A percentile compares a stretch with the other conserved stretches of the same genome.
Evolutionary conservation across 164 flowering plant species (phyloP).

Genomic region (Piper betle): DNA sequence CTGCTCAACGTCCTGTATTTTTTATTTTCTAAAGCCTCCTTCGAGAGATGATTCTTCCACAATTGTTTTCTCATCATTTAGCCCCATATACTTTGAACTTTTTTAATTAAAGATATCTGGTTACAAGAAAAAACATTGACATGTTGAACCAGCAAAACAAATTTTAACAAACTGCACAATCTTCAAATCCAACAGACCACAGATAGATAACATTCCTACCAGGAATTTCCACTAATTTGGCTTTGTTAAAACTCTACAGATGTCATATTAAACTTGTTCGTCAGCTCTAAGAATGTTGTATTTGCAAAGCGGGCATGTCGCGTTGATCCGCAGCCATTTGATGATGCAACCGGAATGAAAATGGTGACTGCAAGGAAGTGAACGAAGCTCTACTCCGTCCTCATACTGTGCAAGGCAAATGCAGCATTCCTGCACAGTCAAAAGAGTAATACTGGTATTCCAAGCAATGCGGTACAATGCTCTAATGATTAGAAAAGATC

Average conservation of each 20-base stretch:
- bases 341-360: slow-evolving; percentile 66
- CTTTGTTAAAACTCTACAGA: background rate
- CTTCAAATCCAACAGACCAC: slow-evolving; percentile 2
- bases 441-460: background rate
- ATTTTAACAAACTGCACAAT: slow-evolving; percentile 8
- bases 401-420: slow-evolving; percentile 68
- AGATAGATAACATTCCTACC: background rate
- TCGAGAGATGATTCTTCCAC: no score
- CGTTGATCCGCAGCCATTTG: slow-evolving; percentile 80
- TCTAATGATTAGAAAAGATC: background rate
- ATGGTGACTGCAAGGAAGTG: slow-evolving; percentile 74
- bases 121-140: no score
- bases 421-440: slow-evolving; percentile 27
- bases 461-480: background rate
- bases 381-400: slow-evolving; percentile 63
- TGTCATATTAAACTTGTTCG: slow-evolving; percentile 11
- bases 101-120: background rate
- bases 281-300: slow-evolving; percentile 44
- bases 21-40: no score
- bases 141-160: background rate
- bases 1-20: no score
- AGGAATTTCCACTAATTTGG: background rate
- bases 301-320: slow-evolving; percentile 88
- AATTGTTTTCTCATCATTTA: no score
- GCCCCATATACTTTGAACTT: no score